Base-by-base conservation (phyloP, 2,329 filamentous ascomycete species). In the Passalora sequoiae region DNA sequence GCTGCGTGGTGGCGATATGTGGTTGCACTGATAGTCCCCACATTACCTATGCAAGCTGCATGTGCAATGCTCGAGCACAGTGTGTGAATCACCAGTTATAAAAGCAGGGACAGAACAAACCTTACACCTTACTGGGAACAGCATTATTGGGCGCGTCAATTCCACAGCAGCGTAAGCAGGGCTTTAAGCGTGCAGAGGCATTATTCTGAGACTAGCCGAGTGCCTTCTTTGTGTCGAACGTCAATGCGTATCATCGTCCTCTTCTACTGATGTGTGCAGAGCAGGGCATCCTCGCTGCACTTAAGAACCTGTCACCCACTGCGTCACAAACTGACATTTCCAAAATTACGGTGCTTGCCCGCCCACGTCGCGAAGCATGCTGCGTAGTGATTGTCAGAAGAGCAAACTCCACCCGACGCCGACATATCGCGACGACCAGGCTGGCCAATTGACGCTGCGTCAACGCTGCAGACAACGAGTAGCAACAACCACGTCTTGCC, bases 161-260 rank as follows among this genome's bases (percentile, higher is more conserved):
- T 22, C 33, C 33, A 36, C 38, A 16, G 39, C 17, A 35, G 20
- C n/a, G 19, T 29, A 43, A 43, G 32, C 40, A 42, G 21, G 40
- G 40, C 40, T 20, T 21, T 37, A 15, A 32, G 17, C 10, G 20
- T 15, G n/a, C 24, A 17, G 13, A 17, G 20, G 37, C 8, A 20
- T 20, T 16, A n/a, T 27, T 21, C 15, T 9, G 12, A 27, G 12
- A 6, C 24, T 27, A 27, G 24, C 24, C 24, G 24, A 27, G 24
- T 12, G 24, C 15, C 8, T 24, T 36, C 33, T 36, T 36, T 36
- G 33, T 36, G 33, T 22, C 33, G 15, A 36, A 24, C 33, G 33
- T 36, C 33, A 36, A 24, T 36, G 19, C 33, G 33, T 36, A 36
- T 36, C 33, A 36, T 36, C 33, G 33, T 36, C n/a, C 33, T 6